Evolutionary conservation across 768 basidiomycete species (phyloP).

Genomic region (Bullera alba): DNA sequence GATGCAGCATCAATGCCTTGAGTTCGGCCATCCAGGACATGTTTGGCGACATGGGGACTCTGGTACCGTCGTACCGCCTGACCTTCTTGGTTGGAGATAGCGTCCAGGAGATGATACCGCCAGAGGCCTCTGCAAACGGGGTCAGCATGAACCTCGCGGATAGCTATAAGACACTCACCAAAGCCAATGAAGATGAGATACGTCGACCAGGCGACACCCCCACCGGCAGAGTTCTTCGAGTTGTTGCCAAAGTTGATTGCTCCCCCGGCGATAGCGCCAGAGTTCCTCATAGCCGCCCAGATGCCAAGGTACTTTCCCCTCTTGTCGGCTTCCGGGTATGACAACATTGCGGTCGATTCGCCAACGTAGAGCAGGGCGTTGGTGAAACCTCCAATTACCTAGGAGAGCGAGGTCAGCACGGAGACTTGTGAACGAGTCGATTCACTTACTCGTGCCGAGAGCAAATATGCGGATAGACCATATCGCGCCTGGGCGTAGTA

Average conservation of each 20-base stretch:
- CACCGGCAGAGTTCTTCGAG: constrained; percentile 5
- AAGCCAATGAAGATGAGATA: constrained; percentile 18
- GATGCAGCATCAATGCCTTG: not conserved
- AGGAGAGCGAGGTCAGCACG: too few species aligned
- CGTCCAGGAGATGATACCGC: constrained; percentile 12
- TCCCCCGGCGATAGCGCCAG: not conserved
- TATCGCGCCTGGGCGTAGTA: constrained; percentile 11
- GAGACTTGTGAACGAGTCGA: too few species aligned
- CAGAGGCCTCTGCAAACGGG: constrained; percentile 15
- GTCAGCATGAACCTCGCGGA: too few species aligned
- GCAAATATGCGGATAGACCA: too few species aligned
- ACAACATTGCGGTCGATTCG: constrained; percentile 16
- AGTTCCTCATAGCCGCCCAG: constrained; percentile 13
- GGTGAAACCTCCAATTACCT: not conserved
- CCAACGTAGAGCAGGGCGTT: constrained; percentile 7
- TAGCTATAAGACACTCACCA: too few species aligned
- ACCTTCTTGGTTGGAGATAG: constrained; percentile 16
- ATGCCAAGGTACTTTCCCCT: constrained; percentile 17
- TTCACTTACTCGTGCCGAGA: too few species aligned
- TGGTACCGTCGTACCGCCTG: constrained; percentile 12
- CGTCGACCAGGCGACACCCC: constrained; percentile 12
- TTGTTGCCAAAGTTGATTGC: not conserved
- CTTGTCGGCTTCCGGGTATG: constrained; percentile 15
- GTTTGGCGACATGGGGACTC: constrained; percentile 12
- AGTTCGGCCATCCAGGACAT: constrained; percentile 9